phyloP scores from a whole-genome alignment of 2,329 filamentous ascomycete genomes.

The Sarocladiaceae sp. region DNA sequence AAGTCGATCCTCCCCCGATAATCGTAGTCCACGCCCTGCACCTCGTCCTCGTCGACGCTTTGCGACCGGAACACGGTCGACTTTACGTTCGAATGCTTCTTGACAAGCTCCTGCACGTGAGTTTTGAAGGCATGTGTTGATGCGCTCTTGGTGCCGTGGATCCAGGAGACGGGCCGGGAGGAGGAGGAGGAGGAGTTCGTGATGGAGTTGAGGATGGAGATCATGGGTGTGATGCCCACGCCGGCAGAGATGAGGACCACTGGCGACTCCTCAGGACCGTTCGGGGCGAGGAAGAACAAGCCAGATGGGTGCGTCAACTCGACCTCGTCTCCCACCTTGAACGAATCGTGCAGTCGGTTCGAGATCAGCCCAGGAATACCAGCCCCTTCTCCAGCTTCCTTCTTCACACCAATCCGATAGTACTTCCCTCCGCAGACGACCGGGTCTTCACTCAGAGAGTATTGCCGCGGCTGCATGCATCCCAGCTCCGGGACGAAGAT shows the following conservation, averaged over 20 bases:
- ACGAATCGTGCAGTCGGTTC: constrained; percentile 43
- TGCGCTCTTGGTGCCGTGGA: constrained; percentile 52
- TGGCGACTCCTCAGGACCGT: constrained; percentile 38
- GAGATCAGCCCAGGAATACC: constrained; percentile 42
- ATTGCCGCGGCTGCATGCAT: constrained; percentile 68
- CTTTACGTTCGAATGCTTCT: constrained; percentile 25
- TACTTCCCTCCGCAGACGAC: constrained; percentile 38
- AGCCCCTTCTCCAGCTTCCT: constrained; percentile 38
- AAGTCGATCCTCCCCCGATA: constrained; percentile 53
- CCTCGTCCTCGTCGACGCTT: constrained; percentile 35
- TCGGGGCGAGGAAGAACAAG: constrained; percentile 55
- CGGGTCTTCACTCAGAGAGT: constrained; percentile 60
- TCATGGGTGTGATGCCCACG: constrained; percentile 61
- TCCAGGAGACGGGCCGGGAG: constrained; percentile 49
- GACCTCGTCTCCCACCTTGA: constrained; percentile 44
- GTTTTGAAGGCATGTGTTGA: constrained; percentile 48
- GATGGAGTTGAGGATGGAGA: constrained; percentile 57
- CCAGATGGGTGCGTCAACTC: constrained; percentile 50
- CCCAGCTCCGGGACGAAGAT: constrained; percentile 51
- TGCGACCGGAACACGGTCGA: constrained; percentile 50
- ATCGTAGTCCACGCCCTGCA: constrained; percentile 51
- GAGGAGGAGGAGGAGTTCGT: constrained; percentile 21
- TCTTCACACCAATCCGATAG: constrained; percentile 72
- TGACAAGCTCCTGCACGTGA: constrained; percentile 37
- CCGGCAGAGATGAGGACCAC: constrained; percentile 62